Evolutionary conservation across 1,284 basidiomycete species (phyloP).

Genomic region (Naganishia albida): DNA sequence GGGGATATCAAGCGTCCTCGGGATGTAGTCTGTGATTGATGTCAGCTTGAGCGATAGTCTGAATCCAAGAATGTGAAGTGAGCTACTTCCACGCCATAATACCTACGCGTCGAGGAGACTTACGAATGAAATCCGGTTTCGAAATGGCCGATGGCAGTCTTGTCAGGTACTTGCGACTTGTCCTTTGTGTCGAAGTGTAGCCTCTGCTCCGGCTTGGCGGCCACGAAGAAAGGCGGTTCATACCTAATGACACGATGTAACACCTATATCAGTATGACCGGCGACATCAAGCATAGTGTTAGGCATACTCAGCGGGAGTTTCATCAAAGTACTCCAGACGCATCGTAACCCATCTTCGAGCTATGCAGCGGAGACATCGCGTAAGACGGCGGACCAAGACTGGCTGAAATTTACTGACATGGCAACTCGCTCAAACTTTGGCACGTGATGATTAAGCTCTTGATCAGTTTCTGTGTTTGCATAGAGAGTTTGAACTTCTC

Average conservation of each 20-base stretch:
- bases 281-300: too few species aligned
- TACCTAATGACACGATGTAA: constrained; percentile 12
- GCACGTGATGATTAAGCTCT: constrained; percentile 31
- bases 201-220: constrained; percentile 7
- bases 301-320: constrained; percentile 30
- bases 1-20: not conserved
- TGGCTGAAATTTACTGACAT: constrained; percentile 3
- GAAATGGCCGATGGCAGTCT: constrained; percentile 19
- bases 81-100: not conserved
- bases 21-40: constrained; percentile 29
- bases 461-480: constrained; percentile 28
- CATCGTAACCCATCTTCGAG: constrained; percentile 31
- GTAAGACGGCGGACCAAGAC: too few species aligned
- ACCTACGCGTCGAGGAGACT: not conserved
- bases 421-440: constrained; percentile 32
- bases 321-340: constrained; percentile 30
- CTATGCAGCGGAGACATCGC: not conserved
- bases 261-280: not conserved
- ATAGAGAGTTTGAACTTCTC: not conserved
- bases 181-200: constrained; percentile 31
- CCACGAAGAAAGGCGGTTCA: constrained; percentile 33
- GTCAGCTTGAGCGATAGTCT: constrained; percentile 32
- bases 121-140: constrained; percentile 34
- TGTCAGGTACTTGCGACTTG: constrained; percentile 14
- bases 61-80: not conserved